A percentile compares a stretch with the other conserved stretches of the same genome.
These are phyloP conservation scores for Aspergillus fumigatiaffinis DNA, from an alignment of 2,329 filamentous ascomycete genomes.

Conservation along the genomic window DNA sequence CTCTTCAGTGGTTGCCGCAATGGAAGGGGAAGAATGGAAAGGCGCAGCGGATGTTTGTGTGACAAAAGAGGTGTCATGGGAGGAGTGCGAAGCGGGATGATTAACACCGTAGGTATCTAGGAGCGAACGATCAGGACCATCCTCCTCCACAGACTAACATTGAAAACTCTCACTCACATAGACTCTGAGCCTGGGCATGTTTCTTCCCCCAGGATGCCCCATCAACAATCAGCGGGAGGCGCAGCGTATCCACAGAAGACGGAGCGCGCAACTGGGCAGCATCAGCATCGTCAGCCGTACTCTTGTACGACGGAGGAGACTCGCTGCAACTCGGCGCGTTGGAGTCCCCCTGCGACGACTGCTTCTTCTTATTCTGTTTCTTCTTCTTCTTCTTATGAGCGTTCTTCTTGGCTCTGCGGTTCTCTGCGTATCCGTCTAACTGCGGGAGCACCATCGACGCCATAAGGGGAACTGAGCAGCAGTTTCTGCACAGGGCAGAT, in stretches of 20 bases:
- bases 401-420: not conserved
- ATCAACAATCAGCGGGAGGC: not conserved
- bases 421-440: conserved; percentile 6
- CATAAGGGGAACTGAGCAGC: not conserved
- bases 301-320: not conserved
- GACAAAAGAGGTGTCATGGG: not conserved
- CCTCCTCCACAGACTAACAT: not conserved
- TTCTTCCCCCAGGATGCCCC: not conserved
- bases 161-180: not conserved
- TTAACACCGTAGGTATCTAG: not conserved
- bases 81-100: not conserved
- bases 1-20: not conserved
- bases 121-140: not conserved
- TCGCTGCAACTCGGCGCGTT: not conserved
- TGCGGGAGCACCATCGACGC: conserved; percentile 4
- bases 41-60: not conserved
- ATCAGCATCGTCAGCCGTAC: not conserved
- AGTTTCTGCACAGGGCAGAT: not conserved
- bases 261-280: not conserved
- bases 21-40: not conserved
- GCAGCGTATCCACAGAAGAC: not conserved
- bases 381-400: conserved; percentile 10
- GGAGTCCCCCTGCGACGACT: not conserved
- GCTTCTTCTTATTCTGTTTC: conserved; percentile 4
- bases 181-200: not conserved